Conservation (phyloP, 2,329 filamentous ascomycete genomes). For the Claviceps sp. region DNA sequence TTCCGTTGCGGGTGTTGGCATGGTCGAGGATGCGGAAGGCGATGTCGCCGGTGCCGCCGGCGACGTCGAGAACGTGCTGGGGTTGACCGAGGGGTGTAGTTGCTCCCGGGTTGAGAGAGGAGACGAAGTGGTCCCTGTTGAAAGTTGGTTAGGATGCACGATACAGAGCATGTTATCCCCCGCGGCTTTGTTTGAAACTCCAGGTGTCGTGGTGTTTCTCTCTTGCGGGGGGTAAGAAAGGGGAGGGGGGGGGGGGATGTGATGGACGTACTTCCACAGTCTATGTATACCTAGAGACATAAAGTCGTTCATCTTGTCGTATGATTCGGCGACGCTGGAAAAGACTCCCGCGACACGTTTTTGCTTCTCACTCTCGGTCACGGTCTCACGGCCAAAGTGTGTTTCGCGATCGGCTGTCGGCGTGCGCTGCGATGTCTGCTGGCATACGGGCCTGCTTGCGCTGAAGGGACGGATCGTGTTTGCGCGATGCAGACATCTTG, state of each 20-base stretch:
- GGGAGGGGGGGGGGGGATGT: background rate
- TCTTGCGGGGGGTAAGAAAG: background rate
- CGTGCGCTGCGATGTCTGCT: slow-evolving; percentile 10
- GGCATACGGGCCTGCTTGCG: slow-evolving; percentile 13
- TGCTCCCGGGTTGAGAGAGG: slow-evolving; percentile 72
- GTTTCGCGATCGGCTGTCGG: slow-evolving; percentile 45
- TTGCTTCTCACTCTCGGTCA: slow-evolving; percentile 66
- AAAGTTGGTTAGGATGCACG: background rate
- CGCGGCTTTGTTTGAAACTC: background rate
- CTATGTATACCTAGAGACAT: slow-evolving; percentile 98
- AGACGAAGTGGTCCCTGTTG: slow-evolving; percentile 76
- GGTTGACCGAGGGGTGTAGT: slow-evolving; percentile 28
- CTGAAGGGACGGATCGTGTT: slow-evolving; percentile 15
- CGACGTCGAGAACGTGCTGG: slow-evolving; percentile 82
- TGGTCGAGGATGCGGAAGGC: slow-evolving; percentile 93
- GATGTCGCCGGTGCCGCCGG: slow-evolving; percentile 94
- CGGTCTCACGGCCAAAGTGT: slow-evolving; percentile 82
- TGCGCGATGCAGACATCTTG: slow-evolving; percentile 7
- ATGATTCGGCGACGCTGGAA: slow-evolving; percentile 84
- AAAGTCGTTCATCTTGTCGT: slow-evolving; percentile 97
- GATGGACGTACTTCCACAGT: slow-evolving; percentile 60
- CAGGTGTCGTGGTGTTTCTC: too few relatives aligned
- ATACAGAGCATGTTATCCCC: background rate
- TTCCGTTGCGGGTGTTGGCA: slow-evolving; percentile 62
- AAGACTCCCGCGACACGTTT: slow-evolving; percentile 72